Evolutionary conservation across 2,329 filamentous ascomycete species (phyloP), one percentile per base, ranked within the genome.

Genomic region (Cladosporium colombiae): DNA sequence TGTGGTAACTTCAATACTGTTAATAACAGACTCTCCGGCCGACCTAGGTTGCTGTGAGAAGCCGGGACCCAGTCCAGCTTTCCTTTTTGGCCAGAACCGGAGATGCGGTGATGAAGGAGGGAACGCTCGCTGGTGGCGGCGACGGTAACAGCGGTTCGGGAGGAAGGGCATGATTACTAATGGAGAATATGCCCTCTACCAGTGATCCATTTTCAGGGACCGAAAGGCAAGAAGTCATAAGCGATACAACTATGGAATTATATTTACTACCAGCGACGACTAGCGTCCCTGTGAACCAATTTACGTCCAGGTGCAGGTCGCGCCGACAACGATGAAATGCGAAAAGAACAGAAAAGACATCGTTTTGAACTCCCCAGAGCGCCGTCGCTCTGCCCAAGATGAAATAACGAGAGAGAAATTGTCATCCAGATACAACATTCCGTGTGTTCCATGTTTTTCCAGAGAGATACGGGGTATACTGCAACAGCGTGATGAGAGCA

Each of bases 381-480:
- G 29, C 52, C 52, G 3, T 55, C 52, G 52, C 52, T 33, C 52
- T 46, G n/a, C 16, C 52, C 27, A n/a, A 55, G 18, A 55, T 31
- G 13, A 21, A 55, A 33, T 21, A 11, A 55, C 31, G 52, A n/a
- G 27, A 33, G 18, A 33, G 18, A 55, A n/a, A 55, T 21, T n/a
- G n/a, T 33, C 52, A 55, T 55, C 52, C 52, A 33, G n/a, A 55
- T 55, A 55, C 52, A 53, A 53, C 25, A 53, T 21, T 35, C 50
- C 50, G 27, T 55, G 52, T 55, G 52, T 55, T 55, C 52, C 52
- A 55, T 55, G 29, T 16, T 55, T 55, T 55, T n/a, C 52, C 52
- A 55, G 25, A 31, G 35, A 40, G 33, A n/a, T n/a, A 55, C 52
- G 52, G 49, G 52, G 52, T 55, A 55, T 55, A 55, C 52, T 55